Evolutionary conservation across 2,329 filamentous ascomycete genomes (phyloP).

Genomic region (Niveomyces coronatus): DNA sequence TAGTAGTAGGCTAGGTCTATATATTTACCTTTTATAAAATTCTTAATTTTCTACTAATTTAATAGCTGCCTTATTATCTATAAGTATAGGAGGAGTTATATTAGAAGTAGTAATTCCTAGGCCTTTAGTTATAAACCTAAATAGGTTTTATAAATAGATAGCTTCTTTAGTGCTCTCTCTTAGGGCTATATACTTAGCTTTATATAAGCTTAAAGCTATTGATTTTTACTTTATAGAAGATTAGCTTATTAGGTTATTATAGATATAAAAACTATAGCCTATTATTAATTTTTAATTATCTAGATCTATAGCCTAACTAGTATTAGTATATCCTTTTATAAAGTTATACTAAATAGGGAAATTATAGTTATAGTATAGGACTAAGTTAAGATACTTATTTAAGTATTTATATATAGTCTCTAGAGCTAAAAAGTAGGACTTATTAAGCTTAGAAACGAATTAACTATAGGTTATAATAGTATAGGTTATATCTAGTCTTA

Average conservation of each 20-base stretch:
- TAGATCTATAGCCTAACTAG: background rate
- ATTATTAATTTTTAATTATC: conserved; percentile 1
- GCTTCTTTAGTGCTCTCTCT: background rate
- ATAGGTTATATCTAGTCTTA: conserved; percentile 2
- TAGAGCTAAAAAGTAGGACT: background rate
- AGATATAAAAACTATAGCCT: background rate
- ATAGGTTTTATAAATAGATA: background rate
- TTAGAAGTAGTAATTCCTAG: background rate
- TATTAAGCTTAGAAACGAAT: conserved; percentile 2
- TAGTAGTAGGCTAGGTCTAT: conserved; percentile 1
- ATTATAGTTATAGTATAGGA: conserved; percentile 3
- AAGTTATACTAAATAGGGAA: conserved; percentile 2
- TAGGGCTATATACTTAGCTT: conserved; percentile 3
- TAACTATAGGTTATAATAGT: background rate
- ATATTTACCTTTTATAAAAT: conserved; percentile 1
- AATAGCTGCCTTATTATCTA: background rate
- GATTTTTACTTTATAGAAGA: conserved; percentile 1
- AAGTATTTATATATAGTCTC: conserved; percentile 5
- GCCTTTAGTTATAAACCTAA: background rate
- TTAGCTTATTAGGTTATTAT: conserved; percentile 1
- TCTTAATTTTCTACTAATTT: background rate
- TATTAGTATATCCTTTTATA: background rate
- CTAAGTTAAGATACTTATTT: conserved; percentile 2
- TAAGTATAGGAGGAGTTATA: background rate
- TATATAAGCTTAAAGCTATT: conserved; percentile 1